Evolutionary conservation across 495 filamentous ascomycete genomes (phyloP), one percentile per base, ranked within the genome.

Genomic region (Hyaloscypha variabilis): DNA sequence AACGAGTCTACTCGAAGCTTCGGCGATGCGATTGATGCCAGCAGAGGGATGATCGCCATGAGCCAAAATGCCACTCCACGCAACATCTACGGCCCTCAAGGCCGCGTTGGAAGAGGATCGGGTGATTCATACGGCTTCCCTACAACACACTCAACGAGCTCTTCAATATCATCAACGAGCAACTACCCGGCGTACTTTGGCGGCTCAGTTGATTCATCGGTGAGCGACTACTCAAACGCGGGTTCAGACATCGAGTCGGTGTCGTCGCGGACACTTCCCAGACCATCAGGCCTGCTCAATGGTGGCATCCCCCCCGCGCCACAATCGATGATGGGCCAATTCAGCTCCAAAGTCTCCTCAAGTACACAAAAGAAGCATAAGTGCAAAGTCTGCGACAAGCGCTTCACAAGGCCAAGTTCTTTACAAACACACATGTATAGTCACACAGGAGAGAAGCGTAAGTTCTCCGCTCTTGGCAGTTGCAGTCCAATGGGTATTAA

Each of bases 361-460:
- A 96, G 91, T 79, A 93, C 95, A 29, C 94, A 98, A 74, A 99
- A 99, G 87, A 99, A 98, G 83, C 95, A 99, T 81, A 97, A 97
- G 79, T 99, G 95, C 84, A 98, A 97, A 82, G 91, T 99, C 58
- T 99, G 95, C 82, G 95, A 98, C 79, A 99, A 99, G 86, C 88
- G 95, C 8, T 99, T 99, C 76, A 98, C 95, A 11, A 87, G 95
- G 46, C 95, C 95, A 1, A 97, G 94, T 73, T 99, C 95, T 8
- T 77, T 99, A 34, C 96, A 97, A 71, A 99, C 95, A 26, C 95
- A 99, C 73, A 98, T 97, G 88, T 99, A 99, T 78, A 97, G 93
- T 75, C 95, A 99, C 76, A 99, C 95, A 58, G 95, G 95, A 72
- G 96, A 99, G 77, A 99, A 99, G 79, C 95, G 94, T 97, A 85